Percentiles rank a stretch among this genome's conserved stretches.
Conservation (phyloP, 2,329 filamentous ascomycete genomes). For the Pseudogymnoascus destructans region DNA sequence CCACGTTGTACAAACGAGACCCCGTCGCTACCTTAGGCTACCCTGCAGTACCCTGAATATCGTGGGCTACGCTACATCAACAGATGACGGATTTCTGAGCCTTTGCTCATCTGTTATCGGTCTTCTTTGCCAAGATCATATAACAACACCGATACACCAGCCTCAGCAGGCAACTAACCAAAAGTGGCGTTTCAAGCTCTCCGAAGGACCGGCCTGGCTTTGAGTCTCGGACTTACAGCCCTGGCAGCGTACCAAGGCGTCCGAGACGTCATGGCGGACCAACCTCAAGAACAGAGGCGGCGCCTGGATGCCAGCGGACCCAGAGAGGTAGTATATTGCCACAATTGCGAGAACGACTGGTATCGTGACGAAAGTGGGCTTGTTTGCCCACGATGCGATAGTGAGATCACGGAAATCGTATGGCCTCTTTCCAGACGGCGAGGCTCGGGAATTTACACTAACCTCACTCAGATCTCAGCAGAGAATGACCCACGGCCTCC, state of each 20-base stretch:
- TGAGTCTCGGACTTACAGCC: conserved; percentile 46
- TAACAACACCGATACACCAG: not conserved
- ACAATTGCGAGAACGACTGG: conserved; percentile 72
- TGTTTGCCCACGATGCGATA: conserved; percentile 62
- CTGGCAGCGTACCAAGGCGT: conserved; percentile 40
- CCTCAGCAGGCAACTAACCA: conserved; percentile 17
- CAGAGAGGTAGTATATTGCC: conserved; percentile 73
- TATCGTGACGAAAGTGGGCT: conserved; percentile 56
- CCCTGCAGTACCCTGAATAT: conserved; percentile 3
- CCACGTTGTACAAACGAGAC: conserved; percentile 2
- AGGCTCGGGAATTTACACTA: not conserved
- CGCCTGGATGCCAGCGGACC: conserved; percentile 38
- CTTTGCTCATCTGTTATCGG: not conserved
- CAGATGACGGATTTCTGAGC: not conserved
- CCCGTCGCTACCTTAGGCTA: conserved; percentile 1
- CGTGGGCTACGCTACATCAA: conserved; percentile 2
- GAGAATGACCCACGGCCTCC: conserved; percentile 48
- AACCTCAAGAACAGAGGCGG: conserved; percentile 13
- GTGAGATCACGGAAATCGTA: conserved; percentile 80
- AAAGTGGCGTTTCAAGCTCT: conserved; percentile 44
- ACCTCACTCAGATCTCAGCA: not conserved
- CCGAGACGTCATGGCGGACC: conserved; percentile 30
- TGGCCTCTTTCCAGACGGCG: not conserved
- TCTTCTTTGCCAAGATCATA: not conserved
- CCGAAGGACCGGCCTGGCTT: conserved; percentile 39